Conservation (phyloP, 768 basidiomycete genomes). For the Paxillus involutus region DNA sequence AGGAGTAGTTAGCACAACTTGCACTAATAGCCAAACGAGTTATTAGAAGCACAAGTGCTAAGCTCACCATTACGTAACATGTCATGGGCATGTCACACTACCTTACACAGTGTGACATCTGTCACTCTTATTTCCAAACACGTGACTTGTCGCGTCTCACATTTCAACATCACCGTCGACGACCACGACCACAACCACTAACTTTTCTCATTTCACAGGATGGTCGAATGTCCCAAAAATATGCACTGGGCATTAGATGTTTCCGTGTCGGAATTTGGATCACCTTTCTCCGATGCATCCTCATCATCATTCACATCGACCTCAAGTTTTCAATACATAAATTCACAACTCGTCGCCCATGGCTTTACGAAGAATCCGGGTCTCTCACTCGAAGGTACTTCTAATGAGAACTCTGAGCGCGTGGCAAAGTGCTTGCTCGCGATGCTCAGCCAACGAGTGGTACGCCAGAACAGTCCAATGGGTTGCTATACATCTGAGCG, state of each 20-base stretch:
- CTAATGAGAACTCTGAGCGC: constrained; percentile 51
- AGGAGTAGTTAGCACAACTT: neutral
- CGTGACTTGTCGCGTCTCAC: constrained; percentile 28
- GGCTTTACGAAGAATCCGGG: constrained; percentile 69
- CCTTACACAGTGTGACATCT: no score
- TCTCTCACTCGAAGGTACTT: constrained; percentile 64
- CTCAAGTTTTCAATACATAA: constrained; percentile 75
- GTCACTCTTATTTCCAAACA: constrained; percentile 14
- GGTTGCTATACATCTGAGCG: constrained; percentile 14
- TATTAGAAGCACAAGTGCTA: neutral
- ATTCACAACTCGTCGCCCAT: constrained; percentile 79
- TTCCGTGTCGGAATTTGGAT: constrained; percentile 43
- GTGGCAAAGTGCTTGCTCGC: constrained; percentile 74
- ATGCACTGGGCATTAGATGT: constrained; percentile 53
- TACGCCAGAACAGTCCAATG: constrained; percentile 37
- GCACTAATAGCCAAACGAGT: neutral
- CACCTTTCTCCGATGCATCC: constrained; percentile 40
- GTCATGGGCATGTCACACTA: no score
- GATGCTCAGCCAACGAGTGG: constrained; percentile 75
- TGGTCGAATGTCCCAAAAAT: constrained; percentile 41
- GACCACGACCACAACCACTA: neutral
- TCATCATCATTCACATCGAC: constrained; percentile 47
- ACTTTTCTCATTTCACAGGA: neutral
- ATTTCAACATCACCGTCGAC: constrained; percentile 16
- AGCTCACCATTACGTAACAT: constrained; percentile 18